phyloP scores from a whole-genome alignment of 1,139 yeast genomes.

The Entelexis sorbosivorans region DNA sequence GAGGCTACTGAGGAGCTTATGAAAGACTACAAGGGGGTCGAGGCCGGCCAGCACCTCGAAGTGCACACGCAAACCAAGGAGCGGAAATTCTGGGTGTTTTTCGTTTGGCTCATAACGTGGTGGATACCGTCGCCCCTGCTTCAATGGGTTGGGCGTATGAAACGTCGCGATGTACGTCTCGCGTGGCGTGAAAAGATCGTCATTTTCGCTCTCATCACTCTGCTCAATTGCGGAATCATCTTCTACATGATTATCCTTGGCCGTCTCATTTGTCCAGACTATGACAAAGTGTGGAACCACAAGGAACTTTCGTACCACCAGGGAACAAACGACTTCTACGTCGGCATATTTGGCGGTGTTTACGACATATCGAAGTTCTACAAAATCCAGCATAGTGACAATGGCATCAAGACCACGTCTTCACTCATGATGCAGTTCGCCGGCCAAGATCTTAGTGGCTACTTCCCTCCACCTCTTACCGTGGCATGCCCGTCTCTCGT shows the following conservation, averaged over 20 bases:
- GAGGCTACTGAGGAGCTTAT: constrained; percentile 22
- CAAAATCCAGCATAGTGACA: constrained; percentile 34
- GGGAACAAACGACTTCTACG: constrained; percentile 32
- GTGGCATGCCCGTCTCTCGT: constrained; percentile 35
- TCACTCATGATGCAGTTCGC: constrained; percentile 33
- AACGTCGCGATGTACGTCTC: constrained; percentile 33
- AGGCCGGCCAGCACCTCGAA: constrained; percentile 24
- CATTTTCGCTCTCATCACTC: constrained; percentile 30
- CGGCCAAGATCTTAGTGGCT: constrained; percentile 32
- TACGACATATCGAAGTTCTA: constrained; percentile 36
- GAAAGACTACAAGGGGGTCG: constrained; percentile 25
- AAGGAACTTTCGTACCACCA: constrained; percentile 31
- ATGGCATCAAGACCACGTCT: constrained; percentile 27
- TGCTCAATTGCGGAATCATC: constrained; percentile 32
- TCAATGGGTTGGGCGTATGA: constrained; percentile 30
- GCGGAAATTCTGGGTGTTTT: constrained; percentile 32
- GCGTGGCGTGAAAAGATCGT: constrained; percentile 36
- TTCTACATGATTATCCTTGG: constrained; percentile 36
- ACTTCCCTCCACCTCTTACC: constrained; percentile 36
- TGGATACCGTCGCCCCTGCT: constrained; percentile 34
- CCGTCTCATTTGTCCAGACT: constrained; percentile 33
- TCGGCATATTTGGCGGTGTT: constrained; percentile 33
- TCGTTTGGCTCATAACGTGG: constrained; percentile 33
- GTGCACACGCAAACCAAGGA: constrained; percentile 28
- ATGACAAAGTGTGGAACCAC: constrained; percentile 35